Evolutionary conservation across 257 asterid genomes (phyloP), one percentile per base, ranked within the genome.

Genomic region (Osmanthus fragrans): DNA sequence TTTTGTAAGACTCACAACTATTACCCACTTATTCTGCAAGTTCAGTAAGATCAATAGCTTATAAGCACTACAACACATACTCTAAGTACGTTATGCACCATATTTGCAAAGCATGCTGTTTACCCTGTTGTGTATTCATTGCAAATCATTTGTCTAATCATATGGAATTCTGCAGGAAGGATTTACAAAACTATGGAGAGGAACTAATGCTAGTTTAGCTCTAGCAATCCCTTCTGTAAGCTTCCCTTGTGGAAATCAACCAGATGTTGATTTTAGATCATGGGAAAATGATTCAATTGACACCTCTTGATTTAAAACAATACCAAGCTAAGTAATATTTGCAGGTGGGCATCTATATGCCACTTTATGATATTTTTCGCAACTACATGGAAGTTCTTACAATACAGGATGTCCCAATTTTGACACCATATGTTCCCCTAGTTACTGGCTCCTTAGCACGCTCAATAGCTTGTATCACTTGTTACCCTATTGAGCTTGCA

Each of bases 321-420:
- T 67, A 70, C 72, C 3, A 42, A 76, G 45, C 8, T 39, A 70
- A 29, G 7, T 15, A 36, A 27, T 77, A 47, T 73, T 40, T 77
- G 47, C 87, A 93, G 98, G 99, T 96, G 77, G 98, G 97, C 68
- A 91, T 95, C 42, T 96, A 96, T 82, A 85, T 96, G 93, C 98
- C 98, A 4, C 84, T 89, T 40, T 96, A 96, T 83, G 99, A 96
- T 83, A 84, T 96, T 85, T 93, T 92, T 60, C 92, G 86, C 21
- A 90, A 84, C 83, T 77, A 72, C 85, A 72, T 93, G 93, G 99
- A 91, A 84, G 91, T 80, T 42, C 73, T 84, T 80, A 81, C 91
- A 2, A 77, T 83, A 65, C 86, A 76, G 27, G 86, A 85, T 71
- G 82, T 86, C 83, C 97, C 97, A 49, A 74, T 76, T 66, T 54